These are phyloP conservation scores for Cladosporium sp. DNA, from an alignment of 2,329 filamentous ascomycete genomes.

Conservation along the genomic window DNA sequence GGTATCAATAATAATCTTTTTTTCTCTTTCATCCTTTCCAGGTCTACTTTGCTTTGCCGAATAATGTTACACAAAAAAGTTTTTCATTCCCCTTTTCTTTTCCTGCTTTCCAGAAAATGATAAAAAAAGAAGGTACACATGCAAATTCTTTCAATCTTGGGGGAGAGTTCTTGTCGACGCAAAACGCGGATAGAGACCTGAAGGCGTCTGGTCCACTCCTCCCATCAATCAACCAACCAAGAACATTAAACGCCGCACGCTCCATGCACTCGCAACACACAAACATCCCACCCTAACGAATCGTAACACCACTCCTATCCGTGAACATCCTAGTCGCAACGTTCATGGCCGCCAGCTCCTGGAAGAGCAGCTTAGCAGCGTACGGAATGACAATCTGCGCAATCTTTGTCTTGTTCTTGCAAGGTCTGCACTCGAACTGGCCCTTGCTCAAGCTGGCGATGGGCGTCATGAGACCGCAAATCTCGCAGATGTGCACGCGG, in stretches of 20 bases:
- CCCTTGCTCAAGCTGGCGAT: slow-evolving; percentile 97
- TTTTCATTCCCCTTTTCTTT: not conserved
- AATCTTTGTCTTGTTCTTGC: slow-evolving; percentile 99
- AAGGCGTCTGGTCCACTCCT: too few species aligned
- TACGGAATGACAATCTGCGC: slow-evolving; percentile 98
- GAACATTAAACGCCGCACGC: slow-evolving; percentile 7
- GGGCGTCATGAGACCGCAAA: slow-evolving; percentile 97
- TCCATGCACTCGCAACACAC: slow-evolving; percentile 6
- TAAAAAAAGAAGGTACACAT: not conserved
- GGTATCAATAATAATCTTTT: not conserved
- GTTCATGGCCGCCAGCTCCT: slow-evolving; percentile 97
- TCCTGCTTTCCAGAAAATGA: not conserved
- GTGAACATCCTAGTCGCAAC: slow-evolving; percentile 98
- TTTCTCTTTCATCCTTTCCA: not conserved
- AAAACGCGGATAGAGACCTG: too few species aligned
- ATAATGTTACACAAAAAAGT: not conserved
- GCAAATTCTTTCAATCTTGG: not conserved
- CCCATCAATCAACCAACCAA: too few species aligned
- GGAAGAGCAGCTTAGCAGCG: slow-evolving; percentile 96
- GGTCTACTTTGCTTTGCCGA: not conserved
- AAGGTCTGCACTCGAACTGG: slow-evolving; percentile 93
- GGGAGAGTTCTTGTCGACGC: too few species aligned
- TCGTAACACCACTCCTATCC: slow-evolving; percentile 37
- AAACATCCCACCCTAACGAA: slow-evolving; percentile 28
- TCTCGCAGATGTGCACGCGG: slow-evolving; percentile 96